phyloP scores from a whole-genome alignment of 768 basidiomycete species.

The Suillus paluster region DNA sequence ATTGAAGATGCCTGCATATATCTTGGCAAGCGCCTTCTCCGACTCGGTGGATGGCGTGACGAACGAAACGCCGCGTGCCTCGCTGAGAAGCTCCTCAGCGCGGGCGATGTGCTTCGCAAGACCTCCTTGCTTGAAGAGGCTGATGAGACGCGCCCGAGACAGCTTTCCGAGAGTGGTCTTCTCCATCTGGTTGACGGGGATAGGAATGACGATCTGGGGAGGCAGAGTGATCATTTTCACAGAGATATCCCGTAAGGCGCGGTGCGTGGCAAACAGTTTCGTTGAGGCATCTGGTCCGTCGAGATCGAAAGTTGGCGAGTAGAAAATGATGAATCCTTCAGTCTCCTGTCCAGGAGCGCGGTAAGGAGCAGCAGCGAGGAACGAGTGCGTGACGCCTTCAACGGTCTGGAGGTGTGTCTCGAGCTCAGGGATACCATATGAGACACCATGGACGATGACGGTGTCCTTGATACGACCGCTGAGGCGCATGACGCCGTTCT shows the following conservation, averaged over 20 bases:
- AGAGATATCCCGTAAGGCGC: slow-evolving; percentile 33
- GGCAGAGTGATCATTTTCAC: slow-evolving; percentile 37
- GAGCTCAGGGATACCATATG: slow-evolving; percentile 40
- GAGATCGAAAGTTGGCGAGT: slow-evolving; percentile 31
- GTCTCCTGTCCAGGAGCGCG: slow-evolving; percentile 42
- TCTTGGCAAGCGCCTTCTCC: slow-evolving; percentile 33
- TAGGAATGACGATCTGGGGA: slow-evolving; percentile 44
- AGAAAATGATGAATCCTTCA: slow-evolving; percentile 46
- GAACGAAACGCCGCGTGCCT: slow-evolving; percentile 28
- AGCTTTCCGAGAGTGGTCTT: slow-evolving; percentile 51
- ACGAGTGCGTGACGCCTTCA: slow-evolving; percentile 37
- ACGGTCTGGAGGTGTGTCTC: slow-evolving; percentile 44
- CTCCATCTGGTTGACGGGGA: slow-evolving; percentile 41
- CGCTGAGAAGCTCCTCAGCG: slow-evolving; percentile 28
- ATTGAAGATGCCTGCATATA: slow-evolving; percentile 38
- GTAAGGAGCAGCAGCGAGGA: slow-evolving; percentile 40
- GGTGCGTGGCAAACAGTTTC: slow-evolving; percentile 31
- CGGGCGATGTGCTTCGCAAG: slow-evolving; percentile 33
- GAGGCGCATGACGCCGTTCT: slow-evolving; percentile 38
- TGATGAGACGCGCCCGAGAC: slow-evolving; percentile 41
- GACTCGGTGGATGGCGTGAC: slow-evolving; percentile 26
- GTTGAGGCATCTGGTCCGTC: slow-evolving; percentile 27
- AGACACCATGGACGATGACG: slow-evolving; percentile 45
- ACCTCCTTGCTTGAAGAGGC: slow-evolving; percentile 40
- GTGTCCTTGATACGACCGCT: slow-evolving; percentile 45